A percentile compares a stretch with the other conserved stretches of the same genome.
Evolutionary conservation across 805 yeast species (phyloP).

Genomic region (Pichia heedii): DNA sequence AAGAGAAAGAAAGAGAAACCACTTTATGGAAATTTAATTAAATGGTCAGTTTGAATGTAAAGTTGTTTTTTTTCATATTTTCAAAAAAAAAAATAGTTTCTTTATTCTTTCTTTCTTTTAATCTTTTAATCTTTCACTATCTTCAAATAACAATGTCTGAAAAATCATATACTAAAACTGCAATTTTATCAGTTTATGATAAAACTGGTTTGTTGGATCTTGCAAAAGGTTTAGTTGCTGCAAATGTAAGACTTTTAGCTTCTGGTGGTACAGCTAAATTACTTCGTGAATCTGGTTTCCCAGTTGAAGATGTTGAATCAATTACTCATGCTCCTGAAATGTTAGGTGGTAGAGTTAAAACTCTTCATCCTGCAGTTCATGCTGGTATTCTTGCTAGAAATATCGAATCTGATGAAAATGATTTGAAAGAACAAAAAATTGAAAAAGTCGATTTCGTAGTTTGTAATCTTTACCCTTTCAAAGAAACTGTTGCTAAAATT

Average conservation of each 20-base stretch:
- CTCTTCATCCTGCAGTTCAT: constrained; percentile 97
- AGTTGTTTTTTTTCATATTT: no score
- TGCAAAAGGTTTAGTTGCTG: constrained; percentile 87
- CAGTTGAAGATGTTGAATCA: constrained; percentile 90
- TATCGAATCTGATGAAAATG: constrained; percentile 83
- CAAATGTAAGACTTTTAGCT: constrained; percentile 86
- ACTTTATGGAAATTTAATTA: no score
- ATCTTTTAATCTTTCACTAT: not conserved
- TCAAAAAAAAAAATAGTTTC: no score
- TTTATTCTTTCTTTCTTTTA: not conserved
- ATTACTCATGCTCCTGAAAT: constrained; percentile 98
- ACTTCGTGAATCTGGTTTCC: constrained; percentile 95
- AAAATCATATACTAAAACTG: constrained; percentile 54
- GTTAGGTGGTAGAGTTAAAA: constrained; percentile 97
- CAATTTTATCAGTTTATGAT: constrained; percentile 93
- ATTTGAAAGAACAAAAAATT: constrained; percentile 80
- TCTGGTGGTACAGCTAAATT: constrained; percentile 96
- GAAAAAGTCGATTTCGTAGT: constrained; percentile 96
- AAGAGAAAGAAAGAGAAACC: no score
- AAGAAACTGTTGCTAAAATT: constrained; percentile 91
- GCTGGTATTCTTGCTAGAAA: constrained; percentile 96
- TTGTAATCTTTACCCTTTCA: constrained; percentile 96
- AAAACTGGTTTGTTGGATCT: constrained; percentile 93
- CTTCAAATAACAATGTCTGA: constrained; percentile 10
- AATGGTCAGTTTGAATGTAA: no score